Percentiles rank a stretch among this genome's conserved stretches.
Evolutionary conservation across 495 filamentous ascomycete species (phyloP).

Genomic region (Penicillium taxi): DNA sequence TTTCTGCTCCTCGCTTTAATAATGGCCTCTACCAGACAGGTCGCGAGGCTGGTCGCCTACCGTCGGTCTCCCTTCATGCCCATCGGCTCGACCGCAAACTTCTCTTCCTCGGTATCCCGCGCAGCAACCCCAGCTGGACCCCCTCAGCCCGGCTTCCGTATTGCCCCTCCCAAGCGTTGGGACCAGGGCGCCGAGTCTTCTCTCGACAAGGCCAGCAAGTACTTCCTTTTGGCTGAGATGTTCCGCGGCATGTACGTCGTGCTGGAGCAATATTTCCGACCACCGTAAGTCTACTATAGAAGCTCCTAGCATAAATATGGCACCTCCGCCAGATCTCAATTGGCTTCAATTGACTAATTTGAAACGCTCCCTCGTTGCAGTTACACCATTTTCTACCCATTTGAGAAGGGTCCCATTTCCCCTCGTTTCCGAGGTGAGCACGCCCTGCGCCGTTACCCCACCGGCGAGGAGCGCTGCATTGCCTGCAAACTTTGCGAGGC

Average conservation of each 20-base stretch:
- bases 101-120: slow-evolving; percentile 53
- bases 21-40: slow-evolving; percentile 48
- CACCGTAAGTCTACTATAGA: slow-evolving; percentile 63
- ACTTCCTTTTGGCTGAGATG: slow-evolving; percentile 93
- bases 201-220: slow-evolving; percentile 77
- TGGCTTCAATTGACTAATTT: slow-evolving; percentile 2
- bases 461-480: slow-evolving; percentile 97
- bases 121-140: slow-evolving; percentile 68
- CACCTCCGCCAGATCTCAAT: slow-evolving; percentile 3
- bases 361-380: slow-evolving; percentile 33
- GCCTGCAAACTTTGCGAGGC: slow-evolving; percentile 99
- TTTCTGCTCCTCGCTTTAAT: slow-evolving; percentile 14
- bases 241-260: slow-evolving; percentile 95
- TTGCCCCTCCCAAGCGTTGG: slow-evolving; percentile 59
- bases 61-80: slow-evolving; percentile 38
- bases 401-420: slow-evolving; percentile 97
- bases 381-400: slow-evolving; percentile 97
- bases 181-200: slow-evolving; percentile 61
- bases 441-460: slow-evolving; percentile 88
- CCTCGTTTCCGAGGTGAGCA: slow-evolving; percentile 97
- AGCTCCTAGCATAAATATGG: neutral
- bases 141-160: slow-evolving; percentile 68
- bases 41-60: slow-evolving; percentile 45
- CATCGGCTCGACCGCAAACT: slow-evolving; percentile 46
- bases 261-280: slow-evolving; percentile 95